Base-by-base conservation (phyloP, 805 yeast genomes). In the Jamesozyma lodderae region DNA sequence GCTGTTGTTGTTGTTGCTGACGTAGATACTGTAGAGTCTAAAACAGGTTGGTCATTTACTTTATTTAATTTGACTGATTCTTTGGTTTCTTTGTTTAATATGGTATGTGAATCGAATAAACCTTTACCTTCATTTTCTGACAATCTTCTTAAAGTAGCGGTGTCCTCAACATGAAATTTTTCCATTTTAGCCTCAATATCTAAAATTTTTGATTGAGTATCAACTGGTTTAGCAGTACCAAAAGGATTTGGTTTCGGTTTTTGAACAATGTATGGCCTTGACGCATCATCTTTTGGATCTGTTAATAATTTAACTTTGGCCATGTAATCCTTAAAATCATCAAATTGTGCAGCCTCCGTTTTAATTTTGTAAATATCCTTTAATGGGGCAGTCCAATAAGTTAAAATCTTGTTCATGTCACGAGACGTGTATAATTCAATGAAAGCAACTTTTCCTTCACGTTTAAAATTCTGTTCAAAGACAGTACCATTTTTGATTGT, bases 171-270 rank as follows among this genome's bases (percentile, higher is more conserved):
- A 25, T 67, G 67, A 32, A 70, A 46, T 23, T 57, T 54, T 11
- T 60, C 52, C 40, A 73, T 55, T 39, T 61, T 60, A 39, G 69
- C 67, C 42, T 81, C 88, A 17, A 81, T 62, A 49, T 81, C 90
- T 33, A 68, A 62, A 47, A 74, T 76, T 46, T 73, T 77, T 19
- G 82, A 67, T 17, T 77, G 64, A 2, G 81, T 75, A 57, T 85
- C 95, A 5, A 85, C 90, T 1, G 95, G 95, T 60, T 76, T 82
- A 1, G 95, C 95, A 4, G 72, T 64, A 0, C 95, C 95, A 64
- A 86, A 85, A 4, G 94, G 92, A 53, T 77, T 82, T 0, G 72
- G 45, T 48, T 73, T 78, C 3, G 66, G 54, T 49, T 63, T 48
- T 4, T 48, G 55, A 14, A 37, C 44, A 13, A 35, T 40, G 32